Conservation (phyloP, 768 basidiomycete species). For the Paxillus rubicundulus region DNA sequence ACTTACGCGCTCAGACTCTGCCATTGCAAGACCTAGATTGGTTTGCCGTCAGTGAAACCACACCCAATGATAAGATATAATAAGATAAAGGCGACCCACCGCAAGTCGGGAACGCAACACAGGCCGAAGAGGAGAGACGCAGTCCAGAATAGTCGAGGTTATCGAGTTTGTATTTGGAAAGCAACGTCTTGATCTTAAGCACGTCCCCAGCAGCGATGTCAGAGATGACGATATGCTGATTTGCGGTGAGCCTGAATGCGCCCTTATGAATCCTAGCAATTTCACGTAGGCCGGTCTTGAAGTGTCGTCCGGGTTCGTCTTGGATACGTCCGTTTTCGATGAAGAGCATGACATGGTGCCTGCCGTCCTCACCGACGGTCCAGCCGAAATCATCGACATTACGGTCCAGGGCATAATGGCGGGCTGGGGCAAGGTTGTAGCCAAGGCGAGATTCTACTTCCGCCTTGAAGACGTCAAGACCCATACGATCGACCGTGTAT, state of each 20-base stretch:
- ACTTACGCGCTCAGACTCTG: constrained; percentile 67
- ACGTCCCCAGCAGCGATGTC: constrained; percentile 76
- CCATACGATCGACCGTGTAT: constrained; percentile 97
- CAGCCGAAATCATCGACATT: constrained; percentile 97
- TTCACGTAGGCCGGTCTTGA: constrained; percentile 90
- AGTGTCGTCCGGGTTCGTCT: constrained; percentile 85
- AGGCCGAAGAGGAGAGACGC: constrained; percentile 88
- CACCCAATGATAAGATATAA: too few relatives aligned
- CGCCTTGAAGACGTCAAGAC: constrained; percentile 78
- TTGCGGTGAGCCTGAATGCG: constrained; percentile 87
- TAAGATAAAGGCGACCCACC: constrained; percentile 37
- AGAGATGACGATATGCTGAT: constrained; percentile 90
- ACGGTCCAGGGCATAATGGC: constrained; percentile 76
- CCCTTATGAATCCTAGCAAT: constrained; percentile 96
- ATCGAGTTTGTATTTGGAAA: constrained; percentile 87
- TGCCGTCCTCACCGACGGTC: constrained; percentile 83
- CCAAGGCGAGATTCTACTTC: constrained; percentile 91
- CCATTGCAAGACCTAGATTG: constrained; percentile 64
- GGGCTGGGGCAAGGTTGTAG: constrained; percentile 68
- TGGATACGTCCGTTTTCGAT: constrained; percentile 98
- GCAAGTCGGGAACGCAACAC: constrained; percentile 97
- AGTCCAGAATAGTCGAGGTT: constrained; percentile 77
- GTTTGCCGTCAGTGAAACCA: constrained; percentile 2
- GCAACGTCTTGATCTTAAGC: constrained; percentile 69
- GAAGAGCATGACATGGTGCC: constrained; percentile 89